These are phyloP conservation scores for Myxozyma monticola DNA, from an alignment of 805 yeast species.

Conservation along the genomic window DNA sequence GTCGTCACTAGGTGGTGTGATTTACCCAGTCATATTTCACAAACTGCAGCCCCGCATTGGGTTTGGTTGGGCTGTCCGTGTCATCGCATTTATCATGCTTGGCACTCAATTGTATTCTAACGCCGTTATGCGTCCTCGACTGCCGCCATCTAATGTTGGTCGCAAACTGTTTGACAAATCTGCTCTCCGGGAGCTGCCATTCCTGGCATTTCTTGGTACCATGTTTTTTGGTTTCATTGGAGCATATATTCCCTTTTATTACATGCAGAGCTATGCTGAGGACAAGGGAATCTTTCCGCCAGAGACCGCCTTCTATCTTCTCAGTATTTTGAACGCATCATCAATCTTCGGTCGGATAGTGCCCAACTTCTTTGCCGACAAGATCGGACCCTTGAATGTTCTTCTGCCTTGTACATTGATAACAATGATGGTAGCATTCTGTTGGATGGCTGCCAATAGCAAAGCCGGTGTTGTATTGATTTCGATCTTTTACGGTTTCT, in stretches of 20 bases:
- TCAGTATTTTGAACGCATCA: slow-evolving; percentile 40
- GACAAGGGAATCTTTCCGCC: slow-evolving; percentile 19
- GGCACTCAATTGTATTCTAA: slow-evolving; percentile 34
- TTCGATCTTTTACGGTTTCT: slow-evolving; percentile 38
- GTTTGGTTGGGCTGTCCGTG: slow-evolving; percentile 54
- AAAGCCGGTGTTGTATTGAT: slow-evolving; percentile 36
- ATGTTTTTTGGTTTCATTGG: slow-evolving; percentile 36
- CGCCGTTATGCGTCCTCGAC: slow-evolving; percentile 33
- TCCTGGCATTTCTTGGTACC: slow-evolving; percentile 32
- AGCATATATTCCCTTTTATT: slow-evolving; percentile 39
- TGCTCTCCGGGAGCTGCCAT: slow-evolving; percentile 35
- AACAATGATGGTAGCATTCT: slow-evolving; percentile 37
- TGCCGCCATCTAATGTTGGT: slow-evolving; percentile 14
- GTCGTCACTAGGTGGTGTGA: slow-evolving; percentile 52
- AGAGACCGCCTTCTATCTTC: slow-evolving; percentile 34
- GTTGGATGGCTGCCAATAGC: slow-evolving; percentile 40
- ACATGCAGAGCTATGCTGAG: slow-evolving; percentile 36
- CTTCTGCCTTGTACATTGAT: slow-evolving; percentile 37
- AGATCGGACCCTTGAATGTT: slow-evolving; percentile 49
- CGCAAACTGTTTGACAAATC: slow-evolving; percentile 19
- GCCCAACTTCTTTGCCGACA: slow-evolving; percentile 51
- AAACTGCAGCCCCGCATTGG: slow-evolving; percentile 47
- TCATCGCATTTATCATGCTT: slow-evolving; percentile 48
- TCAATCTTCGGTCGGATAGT: slow-evolving; percentile 52
- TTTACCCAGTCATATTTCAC: slow-evolving; percentile 50